Evolutionary conservation across 257 asterid species (phyloP), one percentile per base, ranked within the genome.

Genomic region (Echium plantagineum): DNA sequence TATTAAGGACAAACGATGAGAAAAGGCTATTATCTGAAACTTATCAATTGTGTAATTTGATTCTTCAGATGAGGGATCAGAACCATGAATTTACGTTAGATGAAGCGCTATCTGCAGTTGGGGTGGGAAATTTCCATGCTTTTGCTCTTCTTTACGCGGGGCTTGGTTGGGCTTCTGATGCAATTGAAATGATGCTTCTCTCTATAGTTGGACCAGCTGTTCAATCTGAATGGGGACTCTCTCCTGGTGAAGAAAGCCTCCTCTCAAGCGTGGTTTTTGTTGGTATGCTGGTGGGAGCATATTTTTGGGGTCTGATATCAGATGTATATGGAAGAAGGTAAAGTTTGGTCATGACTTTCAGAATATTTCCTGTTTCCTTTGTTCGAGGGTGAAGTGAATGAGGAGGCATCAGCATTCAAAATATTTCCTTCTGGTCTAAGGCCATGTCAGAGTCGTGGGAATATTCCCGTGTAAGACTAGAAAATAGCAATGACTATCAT

Each of bases 161-260:
- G 64, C 77, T 82, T 79, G 94, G 94, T 18, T 76, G 82, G 86
- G 62, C 81, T 70, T 80, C 91, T 35, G 96, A 87, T 69, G 89
- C 94, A 66, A 80, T 87, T 86, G 96, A 87, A 79, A 87, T 87
- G 90, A 82, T 84, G 94, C 83, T 85, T 62, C 89, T 87, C 47
- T 78, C 94, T 55, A 72, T 84, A 59, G 80, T 84, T 63, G 96
- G 96, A 66, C 74, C 91, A 67, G 89, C 94, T 57, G 87, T 87
- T 18, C 87, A 79, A 63, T 79, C 91, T 58, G 79, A 64, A 17
- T 87, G 96, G 94, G 74, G 65, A 54, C 84, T 87, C 65, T 82
- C 94, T 65, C 72, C 96, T 59, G 79, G 60, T 16, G 66, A 87
- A 72, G 90, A 87, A 74, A 81, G 94, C 85, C 65, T 82, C 56